phyloP scores from a whole-genome alignment of 192 early-diverging fungal species.

The Linnemannia zychae region DNA sequence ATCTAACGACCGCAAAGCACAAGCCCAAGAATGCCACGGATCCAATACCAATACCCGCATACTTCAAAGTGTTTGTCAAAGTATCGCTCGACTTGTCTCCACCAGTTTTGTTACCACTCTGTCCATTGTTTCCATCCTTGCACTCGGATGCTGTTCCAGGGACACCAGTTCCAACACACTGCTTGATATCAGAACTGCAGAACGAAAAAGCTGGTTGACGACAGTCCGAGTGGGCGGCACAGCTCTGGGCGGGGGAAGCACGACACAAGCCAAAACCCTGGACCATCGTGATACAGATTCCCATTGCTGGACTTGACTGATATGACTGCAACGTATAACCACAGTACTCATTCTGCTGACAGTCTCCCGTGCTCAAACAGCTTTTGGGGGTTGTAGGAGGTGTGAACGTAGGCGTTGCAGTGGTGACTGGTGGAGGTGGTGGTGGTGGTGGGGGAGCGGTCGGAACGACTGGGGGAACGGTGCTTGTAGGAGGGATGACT shows the following conservation, averaged over 20 bases:
- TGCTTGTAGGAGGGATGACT: neutral
- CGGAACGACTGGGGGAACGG: neutral
- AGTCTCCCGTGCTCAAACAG: constrained; percentile 8
- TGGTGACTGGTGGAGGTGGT: neutral
- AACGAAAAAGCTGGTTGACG: constrained; percentile 12
- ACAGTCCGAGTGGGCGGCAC: constrained; percentile 11
- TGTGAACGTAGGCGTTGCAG: neutral
- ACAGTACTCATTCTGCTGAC: constrained; percentile 25
- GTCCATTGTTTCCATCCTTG: neutral
- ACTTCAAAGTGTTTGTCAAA: constrained; percentile 23
- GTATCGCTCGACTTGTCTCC: neutral
- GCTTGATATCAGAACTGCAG: constrained; percentile 6
- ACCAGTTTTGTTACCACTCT: neutral
- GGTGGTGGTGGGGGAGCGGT: neutral
- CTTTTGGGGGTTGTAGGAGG: neutral
- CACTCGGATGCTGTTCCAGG: constrained; percentile 19
- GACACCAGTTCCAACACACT: constrained; percentile 27
- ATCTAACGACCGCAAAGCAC: constrained; percentile 41
- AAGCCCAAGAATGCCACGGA: constrained; percentile 22
- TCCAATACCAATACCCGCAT: constrained; percentile 49
- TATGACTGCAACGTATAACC: neutral
- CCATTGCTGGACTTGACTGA: neutral
- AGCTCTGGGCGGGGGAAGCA: neutral
- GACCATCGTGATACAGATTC: constrained; percentile 17
- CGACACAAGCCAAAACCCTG: neutral